Conservation (phyloP, 75 land plant species). For the Pinus tabuliformis region DNA sequence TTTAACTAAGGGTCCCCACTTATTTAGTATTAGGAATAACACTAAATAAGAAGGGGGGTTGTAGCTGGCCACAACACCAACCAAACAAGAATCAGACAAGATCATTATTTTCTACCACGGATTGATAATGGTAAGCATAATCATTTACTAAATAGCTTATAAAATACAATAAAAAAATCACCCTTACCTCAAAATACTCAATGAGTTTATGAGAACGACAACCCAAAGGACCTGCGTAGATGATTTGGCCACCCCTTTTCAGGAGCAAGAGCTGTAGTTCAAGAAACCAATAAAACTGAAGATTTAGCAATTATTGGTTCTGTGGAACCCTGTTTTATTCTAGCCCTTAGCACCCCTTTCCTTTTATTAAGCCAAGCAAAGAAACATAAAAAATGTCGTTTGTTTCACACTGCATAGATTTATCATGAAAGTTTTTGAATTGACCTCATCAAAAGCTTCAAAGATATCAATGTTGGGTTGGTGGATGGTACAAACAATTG, state of each 20-base stretch:
- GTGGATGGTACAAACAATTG: slow-evolving; percentile 43
- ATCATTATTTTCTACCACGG: neutral
- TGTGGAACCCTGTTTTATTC: neutral
- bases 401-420: neutral
- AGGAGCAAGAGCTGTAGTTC: slow-evolving; percentile 1
- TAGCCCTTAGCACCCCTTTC: neutral
- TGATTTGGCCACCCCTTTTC: slow-evolving; percentile 31
- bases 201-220: slow-evolving; percentile 25
- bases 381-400: too few species aligned
- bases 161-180: neutral
- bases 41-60: too few species aligned
- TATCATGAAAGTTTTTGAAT: neutral
- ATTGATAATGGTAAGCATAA: neutral
- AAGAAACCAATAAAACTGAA: neutral
- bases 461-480: slow-evolving; percentile 33
- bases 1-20: too few species aligned
- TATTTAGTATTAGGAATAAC: too few species aligned
- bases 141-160: neutral
- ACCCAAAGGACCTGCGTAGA: slow-evolving; percentile 38
- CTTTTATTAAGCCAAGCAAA: neutral
- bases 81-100: neutral
- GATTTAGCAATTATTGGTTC: neutral
- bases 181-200: slow-evolving; percentile 33
- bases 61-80: too few species aligned
- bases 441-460: slow-evolving; percentile 4